Conservation (phyloP, 768 basidiomycete species). For the Pilatotrama ljubarskyi region DNA sequence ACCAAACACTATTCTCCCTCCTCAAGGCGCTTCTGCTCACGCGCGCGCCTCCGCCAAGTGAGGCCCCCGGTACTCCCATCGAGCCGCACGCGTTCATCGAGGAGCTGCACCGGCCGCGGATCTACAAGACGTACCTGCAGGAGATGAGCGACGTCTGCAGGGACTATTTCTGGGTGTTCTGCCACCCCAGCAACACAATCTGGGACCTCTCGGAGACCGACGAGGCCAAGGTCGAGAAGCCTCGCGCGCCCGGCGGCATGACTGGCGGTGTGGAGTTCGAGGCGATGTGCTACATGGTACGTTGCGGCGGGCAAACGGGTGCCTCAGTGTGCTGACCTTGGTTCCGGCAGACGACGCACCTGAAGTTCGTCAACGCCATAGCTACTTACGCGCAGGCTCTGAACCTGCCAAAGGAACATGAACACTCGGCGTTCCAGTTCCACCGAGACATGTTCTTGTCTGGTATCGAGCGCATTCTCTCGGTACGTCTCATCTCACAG, state of each 20-base stretch:
- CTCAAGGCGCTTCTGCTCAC: constrained; percentile 76
- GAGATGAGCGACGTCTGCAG: constrained; percentile 89
- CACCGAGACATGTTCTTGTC: constrained; percentile 88
- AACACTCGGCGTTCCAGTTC: constrained; percentile 77
- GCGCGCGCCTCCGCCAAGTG: constrained; percentile 63
- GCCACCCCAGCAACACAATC: constrained; percentile 90
- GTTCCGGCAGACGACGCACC: constrained; percentile 71
- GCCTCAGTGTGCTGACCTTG: neutral
- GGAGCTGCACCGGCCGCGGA: constrained; percentile 61
- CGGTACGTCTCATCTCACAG: constrained; percentile 52
- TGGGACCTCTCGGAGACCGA: constrained; percentile 87
- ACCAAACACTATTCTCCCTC: constrained; percentile 71
- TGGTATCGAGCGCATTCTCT: constrained; percentile 86
- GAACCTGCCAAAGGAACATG: constrained; percentile 64
- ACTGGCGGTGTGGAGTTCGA: constrained; percentile 98
- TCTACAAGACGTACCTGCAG: constrained; percentile 79
- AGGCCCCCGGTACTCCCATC: constrained; percentile 60
- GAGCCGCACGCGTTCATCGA: constrained; percentile 83
- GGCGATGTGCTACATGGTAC: constrained; percentile 92
- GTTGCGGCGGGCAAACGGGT: constrained; percentile 31
- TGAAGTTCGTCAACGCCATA: constrained; percentile 83
- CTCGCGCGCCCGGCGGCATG: constrained; percentile 95
- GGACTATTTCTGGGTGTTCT: constrained; percentile 97
- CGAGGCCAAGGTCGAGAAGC: constrained; percentile 82
- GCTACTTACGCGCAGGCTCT: constrained; percentile 65